Percentiles rank a stretch among this genome's conserved stretches.
Evolutionary conservation across 2,329 filamentous ascomycete species (phyloP).

Genomic region (Aspergillus melleus): DNA sequence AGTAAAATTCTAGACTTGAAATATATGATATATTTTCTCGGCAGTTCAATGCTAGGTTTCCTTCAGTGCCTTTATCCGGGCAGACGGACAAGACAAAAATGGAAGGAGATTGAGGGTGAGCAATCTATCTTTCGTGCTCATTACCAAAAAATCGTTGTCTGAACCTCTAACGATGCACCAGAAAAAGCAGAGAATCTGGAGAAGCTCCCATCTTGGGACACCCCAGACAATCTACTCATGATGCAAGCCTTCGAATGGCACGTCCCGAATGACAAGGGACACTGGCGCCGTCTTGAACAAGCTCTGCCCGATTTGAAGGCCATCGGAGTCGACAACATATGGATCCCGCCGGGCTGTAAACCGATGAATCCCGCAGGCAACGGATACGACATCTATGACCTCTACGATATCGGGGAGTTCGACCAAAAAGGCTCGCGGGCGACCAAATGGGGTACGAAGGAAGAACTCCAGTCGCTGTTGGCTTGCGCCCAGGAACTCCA

Average conservation of each 20-base stretch:
- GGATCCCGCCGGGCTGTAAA: conserved; percentile 73
- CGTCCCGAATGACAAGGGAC: conserved; percentile 58
- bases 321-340: conserved; percentile 63
- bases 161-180: conserved; percentile 4
- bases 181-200: conserved; percentile 26
- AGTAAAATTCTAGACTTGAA: not conserved
- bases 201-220: conserved; percentile 31
- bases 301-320: conserved; percentile 56
- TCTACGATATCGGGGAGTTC: conserved; percentile 72
- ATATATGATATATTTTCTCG: not conserved
- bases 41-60: conserved; percentile 11
- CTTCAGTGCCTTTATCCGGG: conserved; percentile 12
- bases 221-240: conserved; percentile 50
- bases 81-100: conserved; percentile 15
- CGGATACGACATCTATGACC: conserved; percentile 69
- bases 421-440: conserved; percentile 63
- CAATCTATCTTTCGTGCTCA: not conserved
- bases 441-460: conserved; percentile 70
- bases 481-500: conserved; percentile 53
- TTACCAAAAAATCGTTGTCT: not conserved
- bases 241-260: conserved; percentile 76
- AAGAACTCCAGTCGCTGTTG: conserved; percentile 58
- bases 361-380: conserved; percentile 62
- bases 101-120: conserved; percentile 28
- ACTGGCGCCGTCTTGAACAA: conserved; percentile 60